Conservation (phyloP, 192 early-diverging fungal species). For the Mortierella antarctica region DNA sequence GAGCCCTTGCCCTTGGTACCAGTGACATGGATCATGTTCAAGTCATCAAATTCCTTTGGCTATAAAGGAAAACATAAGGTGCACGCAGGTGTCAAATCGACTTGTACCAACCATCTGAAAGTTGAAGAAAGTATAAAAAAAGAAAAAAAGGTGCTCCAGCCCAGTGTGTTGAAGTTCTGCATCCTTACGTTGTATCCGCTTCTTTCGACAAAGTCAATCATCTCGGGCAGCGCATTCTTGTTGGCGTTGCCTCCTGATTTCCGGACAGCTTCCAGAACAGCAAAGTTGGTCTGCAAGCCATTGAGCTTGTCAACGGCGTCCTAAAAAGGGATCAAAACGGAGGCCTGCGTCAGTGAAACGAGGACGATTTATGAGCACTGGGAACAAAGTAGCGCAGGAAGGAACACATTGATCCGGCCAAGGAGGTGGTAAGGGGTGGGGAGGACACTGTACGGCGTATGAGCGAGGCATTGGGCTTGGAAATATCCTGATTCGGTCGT, state of each 20-base stretch:
- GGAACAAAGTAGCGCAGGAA: neutral
- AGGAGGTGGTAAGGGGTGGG: neutral
- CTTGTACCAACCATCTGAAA: neutral
- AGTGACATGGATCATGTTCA: slow-evolving; percentile 84
- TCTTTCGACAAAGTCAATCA: slow-evolving; percentile 69
- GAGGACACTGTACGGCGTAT: slow-evolving; percentile 35
- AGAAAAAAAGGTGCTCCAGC: neutral
- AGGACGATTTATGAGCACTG: neutral
- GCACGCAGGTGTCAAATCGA: neutral
- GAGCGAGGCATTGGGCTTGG: slow-evolving; percentile 48
- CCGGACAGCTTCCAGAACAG: slow-evolving; percentile 74
- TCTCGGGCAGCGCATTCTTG: slow-evolving; percentile 71
- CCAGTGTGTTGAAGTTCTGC: neutral
- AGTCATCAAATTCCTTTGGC: slow-evolving; percentile 74
- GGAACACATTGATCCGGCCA: neutral
- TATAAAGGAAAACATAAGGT: neutral
- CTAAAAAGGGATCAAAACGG: slow-evolving; percentile 52
- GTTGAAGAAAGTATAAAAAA: neutral
- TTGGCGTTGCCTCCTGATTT: slow-evolving; percentile 73
- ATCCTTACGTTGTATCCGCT: slow-evolving; percentile 79
- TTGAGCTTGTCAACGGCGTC: slow-evolving; percentile 85
- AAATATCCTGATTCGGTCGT: slow-evolving; percentile 40
- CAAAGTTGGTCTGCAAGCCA: slow-evolving; percentile 87
- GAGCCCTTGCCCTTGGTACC: slow-evolving; percentile 93
- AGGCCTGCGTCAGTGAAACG: neutral